phyloP scores from a whole-genome alignment of 768 basidiomycete genomes.

The Pleurotus giganteus region DNA sequence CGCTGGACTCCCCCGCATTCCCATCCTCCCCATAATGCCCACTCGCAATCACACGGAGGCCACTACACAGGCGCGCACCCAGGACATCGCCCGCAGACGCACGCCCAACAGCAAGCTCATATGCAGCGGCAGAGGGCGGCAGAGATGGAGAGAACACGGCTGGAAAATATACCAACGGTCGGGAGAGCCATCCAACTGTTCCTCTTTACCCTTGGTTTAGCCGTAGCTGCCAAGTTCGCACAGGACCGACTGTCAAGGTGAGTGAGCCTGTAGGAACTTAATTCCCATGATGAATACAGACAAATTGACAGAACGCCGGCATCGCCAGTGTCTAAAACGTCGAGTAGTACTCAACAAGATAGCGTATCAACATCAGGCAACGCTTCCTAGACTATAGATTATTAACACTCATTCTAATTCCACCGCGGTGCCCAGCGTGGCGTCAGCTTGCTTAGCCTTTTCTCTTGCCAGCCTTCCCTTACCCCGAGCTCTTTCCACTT shows the following conservation, averaged over 20 bases:
- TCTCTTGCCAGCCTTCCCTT: conserved; percentile 74
- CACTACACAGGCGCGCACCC: conserved; percentile 1
- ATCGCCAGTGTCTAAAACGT: background rate
- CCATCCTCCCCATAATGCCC: background rate
- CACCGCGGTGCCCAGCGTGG: conserved; percentile 3
- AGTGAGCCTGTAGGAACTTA: background rate
- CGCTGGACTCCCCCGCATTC: conserved; percentile 1
- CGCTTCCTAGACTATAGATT: background rate
- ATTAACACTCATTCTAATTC: conserved; percentile 3
- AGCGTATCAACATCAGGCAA: background rate
- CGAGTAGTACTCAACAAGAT: background rate
- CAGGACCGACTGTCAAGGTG: background rate
- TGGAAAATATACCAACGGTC: conserved; percentile 25
- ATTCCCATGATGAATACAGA: background rate
- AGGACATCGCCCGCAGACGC: conserved; percentile 1
- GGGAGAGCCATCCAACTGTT: conserved; percentile 28
- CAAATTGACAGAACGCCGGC: background rate
- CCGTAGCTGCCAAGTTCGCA: background rate
- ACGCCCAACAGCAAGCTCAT: conserved; percentile 6
- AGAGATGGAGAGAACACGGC: conserved; percentile 19
- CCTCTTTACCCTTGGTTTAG: conserved; percentile 17
- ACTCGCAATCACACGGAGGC: conserved; percentile 5
- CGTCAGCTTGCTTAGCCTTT: conserved; percentile 37
- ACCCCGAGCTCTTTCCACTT: conserved; percentile 68
- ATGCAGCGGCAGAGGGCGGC: conserved; percentile 2